These are phyloP conservation scores for Diplodia sapinea DNA, from an alignment of 2,329 filamentous ascomycete genomes.

Conservation along the genomic window DNA sequence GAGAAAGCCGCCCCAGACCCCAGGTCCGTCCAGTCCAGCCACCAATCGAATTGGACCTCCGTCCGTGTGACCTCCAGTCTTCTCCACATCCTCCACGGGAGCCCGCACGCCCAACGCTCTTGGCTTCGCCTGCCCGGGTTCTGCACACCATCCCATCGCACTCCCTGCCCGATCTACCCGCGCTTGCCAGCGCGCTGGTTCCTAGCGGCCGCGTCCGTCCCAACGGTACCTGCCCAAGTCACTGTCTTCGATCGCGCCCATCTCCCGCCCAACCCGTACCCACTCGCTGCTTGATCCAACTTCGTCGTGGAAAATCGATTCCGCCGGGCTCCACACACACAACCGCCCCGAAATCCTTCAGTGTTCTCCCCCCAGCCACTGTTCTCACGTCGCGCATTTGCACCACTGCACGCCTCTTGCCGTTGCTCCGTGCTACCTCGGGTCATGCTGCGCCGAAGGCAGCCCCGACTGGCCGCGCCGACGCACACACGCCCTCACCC, in stretches of 20 bases:
- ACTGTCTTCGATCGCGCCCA: neutral
- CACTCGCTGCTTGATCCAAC: constrained; percentile 23
- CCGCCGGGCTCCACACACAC: constrained; percentile 9
- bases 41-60: constrained; percentile 4
- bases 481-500: neutral
- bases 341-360: constrained; percentile 14
- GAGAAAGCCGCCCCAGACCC: constrained; percentile 8
- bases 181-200: neutral
- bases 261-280: constrained; percentile 21
- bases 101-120: neutral
- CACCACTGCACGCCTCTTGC: neutral
- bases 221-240: constrained; percentile 7
- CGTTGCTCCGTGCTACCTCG: constrained; percentile 10
- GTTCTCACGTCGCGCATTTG: neutral
- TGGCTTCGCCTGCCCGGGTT: constrained; percentile 5
- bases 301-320: constrained; percentile 19
- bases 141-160: constrained; percentile 5
- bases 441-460: constrained; percentile 5
- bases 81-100: constrained; percentile 10
- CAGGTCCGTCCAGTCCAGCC: constrained; percentile 1
- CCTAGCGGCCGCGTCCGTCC: constrained; percentile 2
- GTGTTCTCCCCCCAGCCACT: neutral
- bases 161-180: constrained; percentile 3
- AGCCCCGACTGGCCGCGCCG: neutral
- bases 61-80: constrained; percentile 19